Conservation (phyloP, 208 protist species). For the Trichomonas tenax region DNA sequence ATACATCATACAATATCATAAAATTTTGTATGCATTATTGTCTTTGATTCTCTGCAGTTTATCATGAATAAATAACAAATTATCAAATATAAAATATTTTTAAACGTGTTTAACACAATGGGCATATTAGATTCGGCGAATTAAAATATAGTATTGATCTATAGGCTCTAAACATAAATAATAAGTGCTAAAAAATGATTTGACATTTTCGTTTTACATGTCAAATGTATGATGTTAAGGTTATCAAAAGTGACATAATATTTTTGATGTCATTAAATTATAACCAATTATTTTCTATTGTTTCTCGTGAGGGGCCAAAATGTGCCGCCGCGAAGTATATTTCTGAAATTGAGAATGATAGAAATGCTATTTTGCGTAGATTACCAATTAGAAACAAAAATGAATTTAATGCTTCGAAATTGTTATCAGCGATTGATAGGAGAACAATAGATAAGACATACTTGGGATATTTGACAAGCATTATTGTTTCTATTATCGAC, state of each 20-base stretch:
- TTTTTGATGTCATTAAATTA: background rate
- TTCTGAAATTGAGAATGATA: background rate
- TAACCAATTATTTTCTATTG: background rate
- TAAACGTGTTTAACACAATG: too few relatives aligned
- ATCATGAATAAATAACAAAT: too few relatives aligned
- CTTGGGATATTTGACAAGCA: background rate
- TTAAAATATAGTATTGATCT: too few relatives aligned
- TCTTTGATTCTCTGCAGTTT: too few relatives aligned
- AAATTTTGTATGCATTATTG: too few relatives aligned
- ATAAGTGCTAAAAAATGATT: too few relatives aligned
- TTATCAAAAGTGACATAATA: background rate
- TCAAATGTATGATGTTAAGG: too few relatives aligned
- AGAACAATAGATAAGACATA: background rate
- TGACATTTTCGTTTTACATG: too few relatives aligned
- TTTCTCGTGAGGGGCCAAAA: background rate
- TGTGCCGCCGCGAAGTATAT: background rate
- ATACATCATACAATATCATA: too few relatives aligned
- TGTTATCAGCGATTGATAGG: background rate
- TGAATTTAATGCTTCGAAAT: background rate
- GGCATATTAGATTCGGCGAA: too few relatives aligned
- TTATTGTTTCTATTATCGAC: background rate
- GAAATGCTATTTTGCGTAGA: background rate
- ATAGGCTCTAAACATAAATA: too few relatives aligned
- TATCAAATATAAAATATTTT: too few relatives aligned
- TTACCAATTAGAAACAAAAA: background rate